A percentile compares a stretch with the other conserved stretches of the same genome.
These are phyloP conservation scores for Calonectria multiphialidica DNA, from an alignment of 2,329 filamentous ascomycete species.

Conservation along the genomic window DNA sequence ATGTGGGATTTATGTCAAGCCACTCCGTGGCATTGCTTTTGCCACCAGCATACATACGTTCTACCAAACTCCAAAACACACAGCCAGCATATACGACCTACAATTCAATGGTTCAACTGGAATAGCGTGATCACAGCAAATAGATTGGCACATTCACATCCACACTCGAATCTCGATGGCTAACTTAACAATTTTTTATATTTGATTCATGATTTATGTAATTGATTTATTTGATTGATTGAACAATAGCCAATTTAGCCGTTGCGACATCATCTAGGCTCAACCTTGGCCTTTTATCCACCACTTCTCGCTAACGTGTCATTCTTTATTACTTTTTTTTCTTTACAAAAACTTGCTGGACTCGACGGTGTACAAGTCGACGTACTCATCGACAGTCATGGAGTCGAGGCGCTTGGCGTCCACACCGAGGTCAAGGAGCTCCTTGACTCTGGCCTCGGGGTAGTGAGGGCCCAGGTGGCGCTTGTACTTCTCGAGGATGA, in stretches of 20 bases:
- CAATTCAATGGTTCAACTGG: not conserved
- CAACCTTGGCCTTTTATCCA: constrained; percentile 19
- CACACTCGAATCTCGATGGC: not conserved
- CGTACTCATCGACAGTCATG: constrained; percentile 91
- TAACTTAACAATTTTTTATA: constrained; percentile 18
- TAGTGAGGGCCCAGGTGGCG: constrained; percentile 90
- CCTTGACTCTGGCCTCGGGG: constrained; percentile 79
- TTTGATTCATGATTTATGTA: constrained; percentile 15
- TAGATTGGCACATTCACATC: not conserved
- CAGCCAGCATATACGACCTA: too few species aligned
- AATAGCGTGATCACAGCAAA: not conserved
- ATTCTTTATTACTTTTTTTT: not conserved
- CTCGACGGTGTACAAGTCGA: constrained; percentile 81
- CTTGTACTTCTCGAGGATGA: constrained; percentile 96
- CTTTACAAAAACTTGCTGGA: constrained; percentile 68
- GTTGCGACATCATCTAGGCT: constrained; percentile 29
- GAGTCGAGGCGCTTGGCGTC: constrained; percentile 81
- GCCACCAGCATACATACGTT: too few species aligned
- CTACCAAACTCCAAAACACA: too few species aligned
- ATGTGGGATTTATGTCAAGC: too few species aligned
- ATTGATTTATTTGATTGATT: not conserved
- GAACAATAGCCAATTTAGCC: not conserved
- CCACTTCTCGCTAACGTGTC: constrained; percentile 6
- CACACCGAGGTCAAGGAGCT: constrained; percentile 84
- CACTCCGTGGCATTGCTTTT: too few species aligned